Evolutionary conservation across 305 asterid genomes (phyloP).

Genomic region (Fraxinus albicans): DNA sequence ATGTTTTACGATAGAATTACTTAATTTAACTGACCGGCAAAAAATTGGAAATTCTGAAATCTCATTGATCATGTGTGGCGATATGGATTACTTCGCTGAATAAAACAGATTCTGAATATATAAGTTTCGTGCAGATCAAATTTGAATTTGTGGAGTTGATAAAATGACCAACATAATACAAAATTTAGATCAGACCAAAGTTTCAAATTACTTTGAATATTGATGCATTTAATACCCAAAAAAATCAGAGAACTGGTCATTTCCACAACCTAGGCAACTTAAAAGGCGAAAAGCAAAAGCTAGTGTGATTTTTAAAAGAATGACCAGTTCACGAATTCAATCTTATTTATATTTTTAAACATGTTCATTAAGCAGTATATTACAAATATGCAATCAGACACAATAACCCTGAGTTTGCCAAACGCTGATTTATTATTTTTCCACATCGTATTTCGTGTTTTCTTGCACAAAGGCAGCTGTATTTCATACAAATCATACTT

Average conservation of each 20-base stretch:
- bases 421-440: neutral
- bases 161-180: conserved; percentile 1
- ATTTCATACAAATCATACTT: neutral
- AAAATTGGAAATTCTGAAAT: neutral
- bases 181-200: neutral
- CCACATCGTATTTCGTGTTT: neutral
- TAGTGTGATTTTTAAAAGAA: neutral
- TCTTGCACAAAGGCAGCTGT: neutral
- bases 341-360: neutral
- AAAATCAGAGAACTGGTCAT: neutral
- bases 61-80: neutral
- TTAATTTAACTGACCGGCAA: neutral
- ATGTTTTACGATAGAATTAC: conserved; percentile 7
- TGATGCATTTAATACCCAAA: neutral
- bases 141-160: conserved; percentile 3
- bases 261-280: conserved; percentile 6
- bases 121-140: neutral
- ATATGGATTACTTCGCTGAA: neutral
- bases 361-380: neutral
- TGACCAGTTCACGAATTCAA: neutral
- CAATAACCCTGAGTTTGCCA: neutral
- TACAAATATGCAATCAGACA: neutral
- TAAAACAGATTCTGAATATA: neutral
- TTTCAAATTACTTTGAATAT: neutral
- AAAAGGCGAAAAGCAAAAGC: conserved; percentile 7